Evolutionary conservation across 2,329 filamentous ascomycete species (phyloP), one percentile per base, ranked within the genome.

Genomic region (Stachybotrys elegans): DNA sequence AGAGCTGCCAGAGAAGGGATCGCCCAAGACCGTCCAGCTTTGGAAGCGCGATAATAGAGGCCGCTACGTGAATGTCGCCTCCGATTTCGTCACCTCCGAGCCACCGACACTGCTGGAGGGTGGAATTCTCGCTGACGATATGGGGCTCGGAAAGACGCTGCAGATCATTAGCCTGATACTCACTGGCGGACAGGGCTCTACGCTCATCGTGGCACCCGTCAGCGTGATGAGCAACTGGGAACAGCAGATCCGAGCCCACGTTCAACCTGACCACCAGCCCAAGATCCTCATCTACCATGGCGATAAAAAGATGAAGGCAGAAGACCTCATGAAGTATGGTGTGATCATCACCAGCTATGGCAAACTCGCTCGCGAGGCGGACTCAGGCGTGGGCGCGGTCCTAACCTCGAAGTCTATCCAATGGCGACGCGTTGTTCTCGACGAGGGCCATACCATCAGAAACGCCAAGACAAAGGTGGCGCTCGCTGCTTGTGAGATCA

Each of bases 141-240:
- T 95, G 91, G 90, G 90, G 4, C 67, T 95, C 5, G 90, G 90
- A 20, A 95, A 95, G 68, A 95, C 90, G 1, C 73, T 95, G 8
- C 86, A 95, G 59, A 77, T 90, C 39, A 92, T 95, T 53, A 86
- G 87, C 43, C 67, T 94, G 27, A 84, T 95, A 44, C 67, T 91
- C 41, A 70, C 71, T 4, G 73, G 72, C 6, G 67, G 68, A 0
- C 60, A 70, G 3, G 81, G 80, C 4, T 70, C 83, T 2, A 94
- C 88, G 0, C 72, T 95, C 19, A 91, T 95, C 43, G 73, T 95
- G 43, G 83, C 87, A 0, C 90, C 90, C 1, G 77, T 94, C 6
- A 84, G 84, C 42, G 88, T 95, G 17, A 91, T 95, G 86, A 90
- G 84, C 57, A 95, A 95, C 54, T 95, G 90, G 90, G 81, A 79